A percentile compares a stretch with the other conserved stretches of the same genome.
phyloP scores from a whole-genome alignment of 176 grass and related monocot genomes.

The Aechmea fasciata region DNA sequence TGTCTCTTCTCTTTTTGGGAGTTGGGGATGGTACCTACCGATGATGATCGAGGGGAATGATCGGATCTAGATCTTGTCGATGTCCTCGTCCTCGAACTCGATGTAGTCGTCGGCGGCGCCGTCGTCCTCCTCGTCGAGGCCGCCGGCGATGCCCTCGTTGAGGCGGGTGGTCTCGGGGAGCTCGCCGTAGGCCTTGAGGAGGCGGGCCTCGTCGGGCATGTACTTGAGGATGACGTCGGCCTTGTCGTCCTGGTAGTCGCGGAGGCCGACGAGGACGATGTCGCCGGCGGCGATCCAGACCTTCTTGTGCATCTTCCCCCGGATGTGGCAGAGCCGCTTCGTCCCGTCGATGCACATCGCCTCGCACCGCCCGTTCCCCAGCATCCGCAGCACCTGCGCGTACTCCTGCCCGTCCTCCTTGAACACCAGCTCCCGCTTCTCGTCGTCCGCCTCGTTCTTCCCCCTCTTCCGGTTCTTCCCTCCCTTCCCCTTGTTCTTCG shows the following conservation, averaged over 20 bases:
- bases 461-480: conserved; percentile 89
- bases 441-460: conserved; percentile 83
- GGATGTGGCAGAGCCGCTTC: conserved; percentile 66
- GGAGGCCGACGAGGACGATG: conserved; percentile 71
- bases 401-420: conserved; percentile 94
- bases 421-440: conserved; percentile 84
- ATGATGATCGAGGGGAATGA: too few species aligned
- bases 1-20: too few species aligned
- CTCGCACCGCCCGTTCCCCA: conserved; percentile 73
- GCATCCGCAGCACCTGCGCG: conserved; percentile 62
- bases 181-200: conserved; percentile 73
- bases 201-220: conserved; percentile 73
- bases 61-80: conserved; percentile 53
- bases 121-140: conserved; percentile 41
- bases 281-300: conserved; percentile 82
- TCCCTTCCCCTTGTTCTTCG: conserved; percentile 98
- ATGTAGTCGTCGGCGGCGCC: conserved; percentile 40
- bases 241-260: conserved; percentile 90
- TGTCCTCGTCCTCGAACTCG: conserved; percentile 83
- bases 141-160: conserved; percentile 72
- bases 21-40: too few species aligned
- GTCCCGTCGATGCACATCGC: conserved; percentile 68
- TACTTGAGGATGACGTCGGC: conserved; percentile 89
- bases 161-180: conserved; percentile 61
- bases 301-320: conserved; percentile 86